Base-by-base conservation (phyloP, 2,329 filamentous ascomycete genomes). In the Cryphonectria naterciae region DNA sequence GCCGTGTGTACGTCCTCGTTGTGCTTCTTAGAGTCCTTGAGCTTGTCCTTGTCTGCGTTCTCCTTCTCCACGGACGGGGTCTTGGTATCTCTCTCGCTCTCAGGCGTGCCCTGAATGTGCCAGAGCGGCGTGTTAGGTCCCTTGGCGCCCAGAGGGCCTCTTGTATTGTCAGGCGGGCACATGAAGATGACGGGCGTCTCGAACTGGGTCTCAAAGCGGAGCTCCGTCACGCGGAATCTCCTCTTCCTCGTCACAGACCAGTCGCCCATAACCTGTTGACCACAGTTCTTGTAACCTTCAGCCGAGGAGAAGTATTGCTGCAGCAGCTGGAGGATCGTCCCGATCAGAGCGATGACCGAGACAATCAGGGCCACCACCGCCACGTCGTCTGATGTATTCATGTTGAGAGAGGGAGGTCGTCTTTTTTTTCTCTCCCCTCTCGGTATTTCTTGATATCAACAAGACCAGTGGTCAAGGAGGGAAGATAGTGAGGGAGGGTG, bases 241-340 rank as follows among this genome's bases (percentile, higher is more conserved):
- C 85, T 80, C 2, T 77, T 78, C 70, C 82, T 85, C 25, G 77
- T 80, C 1, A 74, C 72, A 28, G 81, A 79, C 85, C 85, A 87
- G 22, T 78, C 77, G 0, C 85, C 84, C 78, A 86, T 85, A 67
- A 85, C 83, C 63, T 82, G 82, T 67, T 83, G 78, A 72, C 82
- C 83, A 74, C 84, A 86, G 68, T 83, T 83, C 6, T 83, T 78
- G 73, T 85, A 86, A 43, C 85, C 85, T n/a, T 81, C 80, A 0
- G 85, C 84, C 13, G 85, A 86, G 0, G 84, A 81, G 32, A 81
- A 81, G 77, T 86, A 86, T 71, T 87, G 85, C 72, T 86, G 85
- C 41, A 84, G 75, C 13, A 86, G 83, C 73, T 87, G 85, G 73
- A 85, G 79, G 15, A 82, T 75, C 0, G 85, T 83, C 0, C 83